A percentile compares a stretch with the other conserved stretches of the same genome.
Evolutionary conservation across 352 stramenopile genomes (phyloP).

Genomic region (Plasmopara halstedii): DNA sequence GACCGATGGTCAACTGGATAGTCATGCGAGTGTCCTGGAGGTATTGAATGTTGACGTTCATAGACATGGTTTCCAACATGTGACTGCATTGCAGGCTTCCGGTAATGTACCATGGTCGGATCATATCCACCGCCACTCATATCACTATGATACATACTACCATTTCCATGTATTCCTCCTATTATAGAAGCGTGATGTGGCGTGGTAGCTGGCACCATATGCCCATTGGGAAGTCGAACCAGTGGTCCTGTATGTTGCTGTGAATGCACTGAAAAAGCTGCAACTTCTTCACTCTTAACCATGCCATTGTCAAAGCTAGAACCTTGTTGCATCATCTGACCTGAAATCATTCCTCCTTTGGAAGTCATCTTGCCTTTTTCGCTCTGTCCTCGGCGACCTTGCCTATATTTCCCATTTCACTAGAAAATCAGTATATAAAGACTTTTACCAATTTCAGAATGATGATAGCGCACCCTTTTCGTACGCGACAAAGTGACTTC

Average conservation of each 20-base stretch:
- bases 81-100: slow-evolving; percentile 32
- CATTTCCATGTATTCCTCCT: slow-evolving; percentile 8
- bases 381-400: slow-evolving; percentile 31
- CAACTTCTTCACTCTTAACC: slow-evolving; percentile 65
- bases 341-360: slow-evolving; percentile 22
- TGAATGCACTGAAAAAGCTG: slow-evolving; percentile 42
- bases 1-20: slow-evolving; percentile 36
- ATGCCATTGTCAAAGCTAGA: slow-evolving; percentile 36
- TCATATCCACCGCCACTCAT: slow-evolving; percentile 42
- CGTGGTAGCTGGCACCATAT: slow-evolving; percentile 20
- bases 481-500: slow-evolving; percentile 82
- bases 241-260: slow-evolving; percentile 27
- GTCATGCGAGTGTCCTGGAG: slow-evolving; percentile 20
- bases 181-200: slow-evolving; percentile 23
- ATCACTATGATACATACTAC: slow-evolving; percentile 40
- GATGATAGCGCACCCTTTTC: slow-evolving; percentile 36
- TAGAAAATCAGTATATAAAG: background rate
- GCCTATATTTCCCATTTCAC: slow-evolving; percentile 15
- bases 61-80: slow-evolving; percentile 34
- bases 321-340: slow-evolving; percentile 21
- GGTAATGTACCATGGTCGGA: slow-evolving; percentile 42
- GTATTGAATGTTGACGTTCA: slow-evolving; percentile 34
- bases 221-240: slow-evolving; percentile 26
- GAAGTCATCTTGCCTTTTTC: slow-evolving; percentile 37
- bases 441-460: background rate